Evolutionary conservation across 2,329 filamentous ascomycete genomes (phyloP), one percentile per base, ranked within the genome.

Genomic region (Sarocladium strictum): DNA sequence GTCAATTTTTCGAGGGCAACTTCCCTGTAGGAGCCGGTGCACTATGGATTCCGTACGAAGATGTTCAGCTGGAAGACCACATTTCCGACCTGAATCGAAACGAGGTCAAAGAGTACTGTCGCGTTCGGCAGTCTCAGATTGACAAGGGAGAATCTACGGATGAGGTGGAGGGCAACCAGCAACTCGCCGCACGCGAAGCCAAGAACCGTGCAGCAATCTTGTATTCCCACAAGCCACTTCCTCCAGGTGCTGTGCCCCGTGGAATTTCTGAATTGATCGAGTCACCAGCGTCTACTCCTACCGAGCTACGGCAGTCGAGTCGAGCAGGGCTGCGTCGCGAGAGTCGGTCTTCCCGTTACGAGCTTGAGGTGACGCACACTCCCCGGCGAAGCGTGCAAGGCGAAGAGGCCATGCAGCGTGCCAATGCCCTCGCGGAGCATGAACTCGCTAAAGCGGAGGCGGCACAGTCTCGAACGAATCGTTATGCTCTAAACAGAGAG

Each of bases 21-120:
- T 85, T 84, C 54, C 83, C 83, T 0, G 65, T 67, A 2, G 82
- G 81, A 1, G 78, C 81, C 1, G 83, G 83, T 12, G 81, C 78
- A 1, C 64, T 85, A 1, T 86, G 83, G 83, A 81, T 86, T 35
- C 69, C 76, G 5, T 85, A 82, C 58, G 81, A 86, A 14, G 81
- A 86, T 51, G 79, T 84, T 11, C 74, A 76, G 32, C 78, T 85
- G 23, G 76, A 85, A 23, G 70, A 74, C 1, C 81, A 85, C 50
- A 69, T 86, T 0, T 65, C 70, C n/a, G 60, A 67, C 1, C 67
- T 85, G 1, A 74, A 67, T 3, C 69, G 82, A 10, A 70, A 73
- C 1, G 81, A 86, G 58, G 72, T 86, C 50, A 85, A 85, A 64
- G 82, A 86, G 61, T 86, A 85, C 58, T 80, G 79, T 52, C 80